Conservation (phyloP, 352 stramenopile genomes). For the Elongisporangium prolatum region DNA sequence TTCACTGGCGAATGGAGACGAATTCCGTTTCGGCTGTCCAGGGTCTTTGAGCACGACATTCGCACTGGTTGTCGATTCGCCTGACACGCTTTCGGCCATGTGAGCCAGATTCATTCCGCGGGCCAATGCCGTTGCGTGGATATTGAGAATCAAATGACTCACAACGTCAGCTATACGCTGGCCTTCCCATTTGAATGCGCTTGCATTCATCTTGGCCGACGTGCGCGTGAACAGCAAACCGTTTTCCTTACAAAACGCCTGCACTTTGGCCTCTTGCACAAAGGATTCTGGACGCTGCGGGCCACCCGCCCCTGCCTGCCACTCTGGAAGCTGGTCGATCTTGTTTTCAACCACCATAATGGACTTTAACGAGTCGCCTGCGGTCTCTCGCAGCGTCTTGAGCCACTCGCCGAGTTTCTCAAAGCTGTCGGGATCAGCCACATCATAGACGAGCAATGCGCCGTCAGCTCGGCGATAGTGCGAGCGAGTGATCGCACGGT, state of each 20-base stretch:
- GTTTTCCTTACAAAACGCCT: constrained; percentile 49
- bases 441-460: constrained; percentile 90
- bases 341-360: constrained; percentile 92
- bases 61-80: neutral
- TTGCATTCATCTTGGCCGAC: constrained; percentile 55
- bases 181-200: constrained; percentile 55
- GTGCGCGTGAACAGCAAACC: constrained; percentile 61
- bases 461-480: constrained; percentile 84
- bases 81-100: neutral
- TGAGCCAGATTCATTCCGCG: constrained; percentile 7
- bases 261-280: constrained; percentile 38
- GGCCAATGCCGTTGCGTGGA: constrained; percentile 43
- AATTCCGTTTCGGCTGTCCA: neutral
- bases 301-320: neutral
- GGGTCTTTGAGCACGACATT: neutral
- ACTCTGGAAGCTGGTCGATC: constrained; percentile 57
- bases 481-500: constrained; percentile 85
- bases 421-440: constrained; percentile 84
- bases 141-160: constrained; percentile 47
- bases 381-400: constrained; percentile 79
- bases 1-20: neutral
- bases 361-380: constrained; percentile 76
- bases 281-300: constrained; percentile 19
- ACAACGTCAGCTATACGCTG: constrained; percentile 46
- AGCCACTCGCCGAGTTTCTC: constrained; percentile 86